Base-by-base conservation (phyloP, 164 flowering plant genomes). In the Akebia trifoliata region DNA sequence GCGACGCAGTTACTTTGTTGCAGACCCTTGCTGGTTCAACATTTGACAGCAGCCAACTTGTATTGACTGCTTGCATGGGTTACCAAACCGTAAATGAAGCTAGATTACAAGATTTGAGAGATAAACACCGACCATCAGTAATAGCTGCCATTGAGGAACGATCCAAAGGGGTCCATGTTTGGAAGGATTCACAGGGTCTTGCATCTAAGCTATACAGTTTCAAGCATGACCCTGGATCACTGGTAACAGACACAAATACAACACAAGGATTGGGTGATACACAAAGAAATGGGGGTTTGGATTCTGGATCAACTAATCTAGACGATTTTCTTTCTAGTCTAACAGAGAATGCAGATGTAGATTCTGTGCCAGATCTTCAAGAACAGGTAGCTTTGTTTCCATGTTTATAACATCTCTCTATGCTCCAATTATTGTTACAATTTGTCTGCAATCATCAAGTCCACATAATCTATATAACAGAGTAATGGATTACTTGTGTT, bases 41-140 rank as follows among this genome's bases (percentile, higher is more conserved):
- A 60, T 94, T 94, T 69, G 99, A 94, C 57, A 94, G 97, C 76
- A 94, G 99, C 62, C 97, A 94, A 70, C 95, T 94, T 56, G 99
- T 94, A 17, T 67, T 94, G 72, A 94, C 95, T 30, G 99, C 99
- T 65, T 83, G 96, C 76, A 90, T 94, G 99, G 8, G 87, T 54
- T 89, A 63, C 69, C 95, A 79, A 59, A 76, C 77, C 74, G 87
- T 92, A 35, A 78, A 72, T 69, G 98, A 89, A 72, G 62, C 60
- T 35, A 71, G 84, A 71, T 66, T 94, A 56, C 77, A 74, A 47
- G 85, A 82, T 64, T 74, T 84, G 66, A 79, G 96, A 73, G 71
- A 69, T 60, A 94, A 86, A 64, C 93, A 90, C 59, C 74, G 97
- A 36, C 83, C 97, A 20, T 66, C 85, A 54, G 87, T 94, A 26